A percentile compares a stretch with the other conserved stretches of the same genome.
Evolutionary conservation across 148 eudicot species (phyloP).

Genomic region (Mesembryanthemum crystallinum): DNA sequence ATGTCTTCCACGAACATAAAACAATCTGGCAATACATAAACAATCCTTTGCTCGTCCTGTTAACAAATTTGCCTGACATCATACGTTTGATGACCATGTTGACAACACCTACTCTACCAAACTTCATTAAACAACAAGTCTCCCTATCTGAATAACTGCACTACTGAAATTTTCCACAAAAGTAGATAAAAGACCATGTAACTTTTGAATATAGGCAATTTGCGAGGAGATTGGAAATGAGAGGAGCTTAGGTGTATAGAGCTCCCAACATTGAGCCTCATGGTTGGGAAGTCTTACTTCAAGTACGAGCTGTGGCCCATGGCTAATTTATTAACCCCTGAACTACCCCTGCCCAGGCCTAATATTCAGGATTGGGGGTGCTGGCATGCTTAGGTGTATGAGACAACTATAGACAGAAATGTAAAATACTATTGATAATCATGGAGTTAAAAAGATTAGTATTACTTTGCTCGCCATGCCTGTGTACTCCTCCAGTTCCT

Average conservation of each 20-base stretch:
- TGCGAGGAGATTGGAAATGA: not conserved
- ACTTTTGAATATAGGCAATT: not conserved
- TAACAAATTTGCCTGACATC: not conserved
- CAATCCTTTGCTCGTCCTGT: not conserved
- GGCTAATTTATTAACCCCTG: too few relatives aligned
- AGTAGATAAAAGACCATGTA: not conserved
- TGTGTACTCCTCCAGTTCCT: slow-evolving; percentile 96
- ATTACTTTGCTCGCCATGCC: slow-evolving; percentile 85
- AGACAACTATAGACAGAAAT: not conserved
- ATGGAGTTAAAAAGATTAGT: slow-evolving; percentile 2
- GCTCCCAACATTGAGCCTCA: not conserved
- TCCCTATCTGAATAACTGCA: not conserved
- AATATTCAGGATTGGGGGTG: not conserved
- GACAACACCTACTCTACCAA: not conserved
- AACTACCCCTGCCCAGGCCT: too few relatives aligned
- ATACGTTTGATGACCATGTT: not conserved
- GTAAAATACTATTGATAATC: not conserved
- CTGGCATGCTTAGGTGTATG: not conserved
- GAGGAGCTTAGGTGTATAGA: not conserved
- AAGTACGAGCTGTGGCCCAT: not conserved
- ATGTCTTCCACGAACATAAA: not conserved
- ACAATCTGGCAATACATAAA: not conserved
- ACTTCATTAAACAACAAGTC: too few relatives aligned
- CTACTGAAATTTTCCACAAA: not conserved
- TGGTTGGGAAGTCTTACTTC: not conserved